Percentiles rank a stretch among this genome's conserved stretches.
Conservation (phyloP, 2,329 filamentous ascomycete species). For the Aspergillus glaucus region DNA sequence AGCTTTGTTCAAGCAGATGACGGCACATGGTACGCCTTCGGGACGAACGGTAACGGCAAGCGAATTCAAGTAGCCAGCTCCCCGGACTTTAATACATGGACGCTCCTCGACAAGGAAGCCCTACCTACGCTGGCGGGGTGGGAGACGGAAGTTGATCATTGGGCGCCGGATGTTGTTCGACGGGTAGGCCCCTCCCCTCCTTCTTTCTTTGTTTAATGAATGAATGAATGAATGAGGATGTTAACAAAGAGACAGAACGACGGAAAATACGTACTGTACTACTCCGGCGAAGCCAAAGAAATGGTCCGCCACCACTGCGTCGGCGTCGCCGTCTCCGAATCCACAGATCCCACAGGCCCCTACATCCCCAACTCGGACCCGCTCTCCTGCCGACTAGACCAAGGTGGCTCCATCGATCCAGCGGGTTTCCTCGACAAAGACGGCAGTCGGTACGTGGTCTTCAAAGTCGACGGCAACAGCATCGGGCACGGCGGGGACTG, state of each 20-base stretch:
- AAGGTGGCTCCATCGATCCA: constrained; percentile 59
- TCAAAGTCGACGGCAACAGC: constrained; percentile 62
- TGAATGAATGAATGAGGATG: background rate
- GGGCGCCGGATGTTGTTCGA: constrained; percentile 56
- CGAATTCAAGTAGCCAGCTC: constrained; percentile 52
- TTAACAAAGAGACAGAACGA: constrained; percentile 22
- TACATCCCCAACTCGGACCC: constrained; percentile 45
- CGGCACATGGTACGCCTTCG: constrained; percentile 54
- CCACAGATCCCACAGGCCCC: constrained; percentile 42
- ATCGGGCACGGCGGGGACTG: constrained; percentile 44
- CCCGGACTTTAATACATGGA: constrained; percentile 43
- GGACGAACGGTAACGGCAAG: constrained; percentile 46
- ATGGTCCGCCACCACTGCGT: constrained; percentile 49
- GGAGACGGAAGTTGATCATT: constrained; percentile 50
- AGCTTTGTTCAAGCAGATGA: constrained; percentile 43
- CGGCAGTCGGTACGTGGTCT: constrained; percentile 54
- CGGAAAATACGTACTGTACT: constrained; percentile 57
- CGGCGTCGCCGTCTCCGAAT: constrained; percentile 48
- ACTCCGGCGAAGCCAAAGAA: constrained; percentile 44
- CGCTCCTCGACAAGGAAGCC: constrained; percentile 47
- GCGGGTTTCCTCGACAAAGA: constrained; percentile 53
- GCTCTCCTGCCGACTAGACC: constrained; percentile 47
- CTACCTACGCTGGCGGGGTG: constrained; percentile 50
- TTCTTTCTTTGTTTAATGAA: too few relatives aligned
- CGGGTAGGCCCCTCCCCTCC: constrained; percentile 27